Conservation (phyloP, 1,139 yeast genomes). For the Saccharomyces hybrid region DNA sequence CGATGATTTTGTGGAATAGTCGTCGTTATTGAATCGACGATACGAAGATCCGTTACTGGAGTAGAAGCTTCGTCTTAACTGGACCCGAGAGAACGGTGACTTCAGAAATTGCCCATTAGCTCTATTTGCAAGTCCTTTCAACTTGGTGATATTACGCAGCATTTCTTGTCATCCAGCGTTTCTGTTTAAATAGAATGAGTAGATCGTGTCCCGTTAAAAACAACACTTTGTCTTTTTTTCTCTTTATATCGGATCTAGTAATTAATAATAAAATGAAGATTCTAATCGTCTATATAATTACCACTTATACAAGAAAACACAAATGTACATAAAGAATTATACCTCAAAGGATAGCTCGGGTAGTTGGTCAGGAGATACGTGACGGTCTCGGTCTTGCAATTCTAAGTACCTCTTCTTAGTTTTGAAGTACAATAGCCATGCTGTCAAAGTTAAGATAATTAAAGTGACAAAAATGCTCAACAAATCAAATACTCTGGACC, state of each 20-base stretch:
- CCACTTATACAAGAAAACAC: neutral
- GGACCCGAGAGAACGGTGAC: neutral
- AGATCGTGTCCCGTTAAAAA: neutral
- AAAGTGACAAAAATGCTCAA: conserved; percentile 56
- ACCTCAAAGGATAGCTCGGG: neutral
- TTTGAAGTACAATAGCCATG: conserved; percentile 62
- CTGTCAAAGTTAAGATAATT: conserved; percentile 50
- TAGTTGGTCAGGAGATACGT: neutral
- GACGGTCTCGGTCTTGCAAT: conserved; percentile 17
- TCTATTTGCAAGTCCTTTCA: neutral
- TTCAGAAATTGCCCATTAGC: neutral
- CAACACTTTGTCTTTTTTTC: neutral
- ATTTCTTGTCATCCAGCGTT: neutral
- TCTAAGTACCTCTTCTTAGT: conserved; percentile 35
- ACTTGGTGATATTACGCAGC: neutral
- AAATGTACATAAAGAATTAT: neutral
- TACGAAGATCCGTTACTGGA: conserved; percentile 12
- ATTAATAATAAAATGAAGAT: neutral
- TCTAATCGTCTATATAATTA: neutral
- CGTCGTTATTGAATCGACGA: conserved; percentile 27
- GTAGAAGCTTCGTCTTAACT: neutral
- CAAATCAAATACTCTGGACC: conserved; percentile 53
- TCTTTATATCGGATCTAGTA: neutral
- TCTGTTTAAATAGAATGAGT: neutral
- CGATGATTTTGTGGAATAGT: conserved; percentile 6